Base-by-base conservation (phyloP, 805 yeast genomes). In the Hanseniaspora clermontiae region DNA sequence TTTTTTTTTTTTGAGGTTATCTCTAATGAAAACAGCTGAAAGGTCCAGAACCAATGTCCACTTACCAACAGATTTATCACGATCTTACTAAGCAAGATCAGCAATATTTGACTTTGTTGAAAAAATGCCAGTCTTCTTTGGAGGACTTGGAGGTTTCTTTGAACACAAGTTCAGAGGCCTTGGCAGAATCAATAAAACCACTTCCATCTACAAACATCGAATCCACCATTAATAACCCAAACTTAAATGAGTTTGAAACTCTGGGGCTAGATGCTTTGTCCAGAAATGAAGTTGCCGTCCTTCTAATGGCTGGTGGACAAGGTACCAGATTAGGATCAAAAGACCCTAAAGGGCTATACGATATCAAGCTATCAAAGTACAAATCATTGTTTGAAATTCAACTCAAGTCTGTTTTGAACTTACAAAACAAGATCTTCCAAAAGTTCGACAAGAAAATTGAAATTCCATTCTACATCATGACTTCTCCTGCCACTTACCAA, bases 231-330 rank as follows among this genome's bases (percentile, higher is more conserved):
- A 66, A 64, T 8, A 62, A 67, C 37, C 60, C 59, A 12, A 59
- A 67, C 31, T 59, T 65, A 7, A 58, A 59, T 10, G 69, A 76
- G 64, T 84, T 83, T 80, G 61, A 63, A 24, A 57, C 68, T 2
- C 43, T 71, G 15, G 99, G 98, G 14, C 68, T 83, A 17, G 72
- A 79, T 29, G 85, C 91, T 34, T 83, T 93, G 55, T 68, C 78
- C 17, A 68, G 73, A 14, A 83, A 83, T 60, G 79, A 84, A 64
- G 97, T 91, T 27, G 98, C 88, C 37, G 91, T 93, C 5, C 75
- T 93, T 45, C 74, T 93, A 53, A 84, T 93, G 86, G 97, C 99
- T 12, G 99, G 99, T 57, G 99, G 99, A 51, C 98, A 93, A 70
- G 99, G 99, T 36, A 86, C 97, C 8, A 77, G 99, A 60, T 74